Conservation (phyloP, 2,329 filamentous ascomycete genomes). For the Dendryphion nanum region DNA sequence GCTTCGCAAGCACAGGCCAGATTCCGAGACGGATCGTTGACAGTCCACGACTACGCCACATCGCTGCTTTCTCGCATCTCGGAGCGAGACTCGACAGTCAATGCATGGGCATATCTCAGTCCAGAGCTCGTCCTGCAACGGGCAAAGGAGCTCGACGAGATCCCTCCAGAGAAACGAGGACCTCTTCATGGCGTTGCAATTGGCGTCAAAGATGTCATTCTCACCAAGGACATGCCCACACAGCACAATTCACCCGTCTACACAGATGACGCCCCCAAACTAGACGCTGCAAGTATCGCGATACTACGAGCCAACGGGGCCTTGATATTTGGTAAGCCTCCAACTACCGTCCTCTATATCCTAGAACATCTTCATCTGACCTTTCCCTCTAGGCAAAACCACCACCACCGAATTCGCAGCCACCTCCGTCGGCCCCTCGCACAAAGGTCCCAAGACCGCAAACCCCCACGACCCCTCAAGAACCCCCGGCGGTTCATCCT, state of each 20-base stretch:
- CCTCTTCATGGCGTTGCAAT: conserved; percentile 58
- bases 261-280: conserved; percentile 39
- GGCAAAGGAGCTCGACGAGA: conserved; percentile 51
- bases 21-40: conserved; percentile 20
- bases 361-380: neutral
- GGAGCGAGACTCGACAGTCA: conserved; percentile 19
- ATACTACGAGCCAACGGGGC: conserved; percentile 57
- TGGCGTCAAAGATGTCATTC: conserved; percentile 61
- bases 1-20: conserved; percentile 21
- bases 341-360: neutral
- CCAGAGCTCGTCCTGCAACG: conserved; percentile 46
- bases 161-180: conserved; percentile 51
- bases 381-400: conserved; percentile 42
- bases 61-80: conserved; percentile 27
- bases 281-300: conserved; percentile 55
- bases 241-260: conserved; percentile 58
- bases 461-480: conserved; percentile 56
- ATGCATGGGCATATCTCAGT: conserved; percentile 33
- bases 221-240: conserved; percentile 59
- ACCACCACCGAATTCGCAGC: conserved; percentile 66
- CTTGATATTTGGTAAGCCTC: conserved; percentile 47
- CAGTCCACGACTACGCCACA: conserved; percentile 28
- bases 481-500: conserved; percentile 67
- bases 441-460: conserved; percentile 45
- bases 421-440: conserved; percentile 46